Conservation (phyloP, 352 stramenopile genomes). For the Pythium scleroteichum region DNA sequence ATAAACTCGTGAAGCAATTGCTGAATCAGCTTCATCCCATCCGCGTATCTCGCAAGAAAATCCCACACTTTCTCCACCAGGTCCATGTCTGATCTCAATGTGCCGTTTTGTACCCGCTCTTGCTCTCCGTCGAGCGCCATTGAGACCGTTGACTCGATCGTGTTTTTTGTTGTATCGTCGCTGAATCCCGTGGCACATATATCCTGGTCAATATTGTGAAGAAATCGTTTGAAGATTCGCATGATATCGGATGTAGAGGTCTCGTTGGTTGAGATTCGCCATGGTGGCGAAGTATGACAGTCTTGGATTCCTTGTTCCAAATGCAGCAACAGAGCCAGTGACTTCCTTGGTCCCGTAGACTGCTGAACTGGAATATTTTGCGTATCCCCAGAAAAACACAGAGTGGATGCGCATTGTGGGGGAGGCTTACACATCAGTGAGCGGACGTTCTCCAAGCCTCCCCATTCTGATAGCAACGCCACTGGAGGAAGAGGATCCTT, state of each 20-base stretch:
- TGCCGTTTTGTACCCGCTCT: not conserved
- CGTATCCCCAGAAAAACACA: slow-evolving; percentile 17
- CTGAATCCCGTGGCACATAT: not conserved
- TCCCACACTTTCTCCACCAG: slow-evolving; percentile 28
- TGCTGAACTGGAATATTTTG: not conserved
- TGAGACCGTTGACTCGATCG: slow-evolving; percentile 24
- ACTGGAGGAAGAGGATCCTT: slow-evolving; percentile 2
- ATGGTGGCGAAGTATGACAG: not conserved
- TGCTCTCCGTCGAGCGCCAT: slow-evolving; percentile 18
- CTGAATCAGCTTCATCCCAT: slow-evolving; percentile 2
- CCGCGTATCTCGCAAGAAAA: slow-evolving; percentile 16
- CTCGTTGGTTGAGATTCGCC: not conserved
- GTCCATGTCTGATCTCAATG: slow-evolving; percentile 17
- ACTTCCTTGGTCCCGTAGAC: not conserved
- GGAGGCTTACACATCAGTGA: slow-evolving; percentile 30
- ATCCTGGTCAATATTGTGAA: slow-evolving; percentile 27
- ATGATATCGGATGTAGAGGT: not conserved
- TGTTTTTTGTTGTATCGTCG: slow-evolving; percentile 26
- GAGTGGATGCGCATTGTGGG: slow-evolving; percentile 16
- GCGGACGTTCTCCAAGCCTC: slow-evolving; percentile 31
- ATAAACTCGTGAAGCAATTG: slow-evolving; percentile 25
- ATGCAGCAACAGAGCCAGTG: slow-evolving; percentile 10
- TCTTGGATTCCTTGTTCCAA: slow-evolving; percentile 18
- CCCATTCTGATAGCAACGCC: slow-evolving; percentile 23
- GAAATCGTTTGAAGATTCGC: slow-evolving; percentile 16